phyloP scores from a whole-genome alignment of 2,329 filamentous ascomycete genomes.

The Trichophyton benhamiae region DNA sequence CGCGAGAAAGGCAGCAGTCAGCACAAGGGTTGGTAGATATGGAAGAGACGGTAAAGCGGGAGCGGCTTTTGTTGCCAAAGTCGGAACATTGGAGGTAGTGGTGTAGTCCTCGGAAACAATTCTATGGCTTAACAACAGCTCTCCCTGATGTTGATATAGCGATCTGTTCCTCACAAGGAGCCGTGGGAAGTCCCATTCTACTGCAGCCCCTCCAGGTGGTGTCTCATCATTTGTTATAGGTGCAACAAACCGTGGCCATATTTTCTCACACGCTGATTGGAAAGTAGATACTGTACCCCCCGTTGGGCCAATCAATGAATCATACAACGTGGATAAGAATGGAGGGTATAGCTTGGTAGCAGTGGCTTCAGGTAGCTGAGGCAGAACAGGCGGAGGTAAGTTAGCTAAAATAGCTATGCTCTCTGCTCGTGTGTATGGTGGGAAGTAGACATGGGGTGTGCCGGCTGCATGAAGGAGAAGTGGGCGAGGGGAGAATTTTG shows the following conservation, averaged over 20 bases:
- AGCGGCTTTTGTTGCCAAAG: slow-evolving; percentile 12
- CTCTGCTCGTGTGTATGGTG: slow-evolving; percentile 69
- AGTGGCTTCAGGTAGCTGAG: slow-evolving; percentile 20
- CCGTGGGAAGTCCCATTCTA: slow-evolving; percentile 69
- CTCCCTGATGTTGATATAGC: slow-evolving; percentile 36
- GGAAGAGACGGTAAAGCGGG: slow-evolving; percentile 29
- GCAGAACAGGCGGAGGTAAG: slow-evolving; percentile 32
- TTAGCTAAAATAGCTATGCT: slow-evolving; percentile 64
- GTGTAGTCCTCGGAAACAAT: slow-evolving; percentile 25
- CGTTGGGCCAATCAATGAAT: slow-evolving; percentile 68
- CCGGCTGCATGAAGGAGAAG: slow-evolving; percentile 57
- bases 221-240: slow-evolving; percentile 60
- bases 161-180: slow-evolving; percentile 49
- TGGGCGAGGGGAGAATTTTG: slow-evolving; percentile 55
- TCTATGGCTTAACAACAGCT: slow-evolving; percentile 32
- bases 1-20: slow-evolving; percentile 37
- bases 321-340: slow-evolving; percentile 75
- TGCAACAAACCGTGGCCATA: slow-evolving; percentile 76
- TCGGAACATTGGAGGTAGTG: slow-evolving; percentile 7
- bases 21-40: slow-evolving; percentile 36
- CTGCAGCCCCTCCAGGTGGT: slow-evolving; percentile 36
- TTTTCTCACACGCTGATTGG: slow-evolving; percentile 52
- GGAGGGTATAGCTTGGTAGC: slow-evolving; percentile 41
- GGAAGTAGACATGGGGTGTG: slow-evolving; percentile 67
- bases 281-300: slow-evolving; percentile 68